phyloP scores from a whole-genome alignment of 345 rosid species.

The Rhodamnia rubescens region DNA sequence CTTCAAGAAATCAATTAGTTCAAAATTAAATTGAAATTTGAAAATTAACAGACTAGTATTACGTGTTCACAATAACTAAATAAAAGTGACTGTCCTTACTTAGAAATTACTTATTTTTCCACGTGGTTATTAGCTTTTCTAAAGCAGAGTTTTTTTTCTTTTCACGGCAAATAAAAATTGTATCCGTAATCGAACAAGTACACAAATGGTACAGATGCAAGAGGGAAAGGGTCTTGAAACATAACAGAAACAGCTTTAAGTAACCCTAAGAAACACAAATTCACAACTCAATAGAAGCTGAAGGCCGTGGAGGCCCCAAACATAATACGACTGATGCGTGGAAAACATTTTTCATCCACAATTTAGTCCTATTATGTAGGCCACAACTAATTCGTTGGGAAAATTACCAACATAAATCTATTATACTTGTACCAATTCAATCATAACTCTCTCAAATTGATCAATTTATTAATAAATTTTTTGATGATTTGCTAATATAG shows the following conservation, averaged over 20 bases:
- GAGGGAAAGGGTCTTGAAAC: not conserved
- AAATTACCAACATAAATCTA: too few species aligned
- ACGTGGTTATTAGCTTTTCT: not conserved
- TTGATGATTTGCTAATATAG: too few species aligned
- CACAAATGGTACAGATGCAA: accelerated
- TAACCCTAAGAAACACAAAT: not conserved
- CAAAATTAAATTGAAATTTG: not conserved
- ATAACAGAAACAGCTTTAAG: not conserved
- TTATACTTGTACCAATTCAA: too few species aligned
- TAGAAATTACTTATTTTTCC: not conserved
- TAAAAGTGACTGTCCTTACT: not conserved
- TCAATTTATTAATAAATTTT: too few species aligned
- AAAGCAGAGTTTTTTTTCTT: not conserved
- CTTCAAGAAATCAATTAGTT: not conserved
- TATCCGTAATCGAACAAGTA: not conserved
- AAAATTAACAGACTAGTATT: not conserved
- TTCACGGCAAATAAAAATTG: not conserved
- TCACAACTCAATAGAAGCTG: not conserved
- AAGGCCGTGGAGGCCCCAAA: not conserved
- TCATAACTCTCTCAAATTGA: too few species aligned
- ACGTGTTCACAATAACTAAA: not conserved
- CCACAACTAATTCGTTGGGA: too few species aligned
- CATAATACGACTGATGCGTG: not conserved
- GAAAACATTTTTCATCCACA: not conserved
- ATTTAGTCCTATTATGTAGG: too few species aligned